phyloP scores from a whole-genome alignment of 106 monocot genomes.

The Acanthochlamys bracteata region DNA sequence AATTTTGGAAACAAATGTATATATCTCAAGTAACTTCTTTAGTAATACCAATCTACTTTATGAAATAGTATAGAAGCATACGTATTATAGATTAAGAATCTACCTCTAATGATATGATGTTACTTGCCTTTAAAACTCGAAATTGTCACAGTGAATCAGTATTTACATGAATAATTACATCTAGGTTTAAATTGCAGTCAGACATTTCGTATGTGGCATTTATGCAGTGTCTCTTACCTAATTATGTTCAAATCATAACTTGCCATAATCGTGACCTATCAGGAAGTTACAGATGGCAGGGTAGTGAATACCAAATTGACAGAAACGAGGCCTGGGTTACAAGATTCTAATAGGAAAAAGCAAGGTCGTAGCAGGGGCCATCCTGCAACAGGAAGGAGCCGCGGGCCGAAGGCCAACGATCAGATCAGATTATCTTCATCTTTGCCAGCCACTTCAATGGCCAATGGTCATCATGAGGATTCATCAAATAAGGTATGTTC shows the following conservation, averaged over 20 bases:
- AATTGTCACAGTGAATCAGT: too few species aligned
- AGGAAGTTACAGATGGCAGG: constrained; percentile 47
- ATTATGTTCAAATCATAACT: background rate
- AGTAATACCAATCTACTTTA: too few species aligned
- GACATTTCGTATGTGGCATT: background rate
- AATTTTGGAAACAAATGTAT: too few species aligned
- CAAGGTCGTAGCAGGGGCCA: constrained; percentile 85
- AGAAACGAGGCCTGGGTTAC: constrained; percentile 32
- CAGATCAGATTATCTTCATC: constrained; percentile 21
- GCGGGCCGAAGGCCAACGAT: constrained; percentile 64
- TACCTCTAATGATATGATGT: too few species aligned
- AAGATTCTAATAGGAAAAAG: constrained; percentile 52
- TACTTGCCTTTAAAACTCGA: too few species aligned
- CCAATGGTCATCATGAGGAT: constrained; percentile 73
- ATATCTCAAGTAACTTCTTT: too few species aligned
- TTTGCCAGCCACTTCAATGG: constrained; percentile 13
- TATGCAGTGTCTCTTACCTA: too few species aligned
- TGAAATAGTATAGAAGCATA: too few species aligned
- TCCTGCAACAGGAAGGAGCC: constrained; percentile 36
- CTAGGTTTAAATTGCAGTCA: background rate
- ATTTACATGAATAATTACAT: too few species aligned
- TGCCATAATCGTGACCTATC: constrained; percentile 8
- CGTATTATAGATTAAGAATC: too few species aligned
- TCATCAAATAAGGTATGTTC: constrained; percentile 41
- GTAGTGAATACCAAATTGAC: constrained; percentile 24